Evolutionary conservation across 164 flowering plant species (phyloP).

Genomic region (Annona cherimola): DNA sequence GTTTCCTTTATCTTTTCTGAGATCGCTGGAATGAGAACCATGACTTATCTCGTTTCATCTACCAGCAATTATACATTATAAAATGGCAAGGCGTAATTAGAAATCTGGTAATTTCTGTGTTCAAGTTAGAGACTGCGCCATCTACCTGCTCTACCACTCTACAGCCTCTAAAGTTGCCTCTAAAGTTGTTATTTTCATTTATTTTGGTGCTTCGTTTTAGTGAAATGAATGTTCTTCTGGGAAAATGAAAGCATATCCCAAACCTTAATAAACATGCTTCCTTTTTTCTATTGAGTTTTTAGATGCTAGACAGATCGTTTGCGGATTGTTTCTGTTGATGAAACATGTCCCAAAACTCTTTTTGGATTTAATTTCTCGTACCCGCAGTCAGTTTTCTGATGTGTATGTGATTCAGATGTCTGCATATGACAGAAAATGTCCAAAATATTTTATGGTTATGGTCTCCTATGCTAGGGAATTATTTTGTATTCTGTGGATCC

Average conservation of each 20-base stretch:
- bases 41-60: too few species aligned
- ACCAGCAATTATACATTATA: too few species aligned
- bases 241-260: too few species aligned
- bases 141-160: too few species aligned
- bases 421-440: background rate
- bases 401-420: background rate
- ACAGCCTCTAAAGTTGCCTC: background rate
- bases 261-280: too few species aligned
- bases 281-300: background rate
- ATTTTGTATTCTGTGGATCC: background rate
- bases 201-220: background rate
- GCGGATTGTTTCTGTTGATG: background rate
- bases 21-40: too few species aligned
- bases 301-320: background rate
- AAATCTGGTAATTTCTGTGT: too few species aligned
- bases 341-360: background rate
- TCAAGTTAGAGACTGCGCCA: too few species aligned
- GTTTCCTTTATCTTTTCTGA: background rate
- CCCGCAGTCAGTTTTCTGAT: background rate
- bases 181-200: background rate
- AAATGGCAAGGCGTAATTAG: too few species aligned
- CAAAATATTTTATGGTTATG: background rate
- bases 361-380: background rate
- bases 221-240: background rate
- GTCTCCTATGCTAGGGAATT: background rate